These are phyloP conservation scores for Scedosporium aurantiacum DNA, from an alignment of 2,329 filamentous ascomycete species.

Conservation along the genomic window DNA sequence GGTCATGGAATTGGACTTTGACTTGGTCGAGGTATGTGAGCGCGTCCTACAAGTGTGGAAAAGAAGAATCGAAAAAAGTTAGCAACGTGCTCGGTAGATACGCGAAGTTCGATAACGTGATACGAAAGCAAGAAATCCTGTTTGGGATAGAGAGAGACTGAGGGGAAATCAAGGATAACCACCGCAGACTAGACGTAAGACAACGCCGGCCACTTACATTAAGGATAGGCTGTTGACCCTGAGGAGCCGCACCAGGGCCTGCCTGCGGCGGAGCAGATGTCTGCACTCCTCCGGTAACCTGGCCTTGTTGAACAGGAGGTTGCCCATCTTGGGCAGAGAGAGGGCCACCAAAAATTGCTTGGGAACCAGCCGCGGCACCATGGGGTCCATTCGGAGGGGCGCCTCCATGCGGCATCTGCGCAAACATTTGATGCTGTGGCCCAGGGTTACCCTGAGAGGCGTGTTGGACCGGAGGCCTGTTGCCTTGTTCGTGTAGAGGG, in stretches of 20 bases:
- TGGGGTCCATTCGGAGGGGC: constrained; percentile 41
- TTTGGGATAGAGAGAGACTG: too few species aligned
- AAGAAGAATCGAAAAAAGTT: too few species aligned
- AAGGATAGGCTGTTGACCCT: constrained; percentile 32
- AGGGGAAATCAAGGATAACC: too few species aligned
- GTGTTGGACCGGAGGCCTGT: constrained; percentile 39
- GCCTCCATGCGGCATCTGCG: constrained; percentile 38
- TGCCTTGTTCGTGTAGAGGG: constrained; percentile 40
- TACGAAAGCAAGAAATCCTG: too few species aligned
- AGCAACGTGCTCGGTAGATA: too few species aligned
- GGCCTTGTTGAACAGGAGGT: constrained; percentile 47
- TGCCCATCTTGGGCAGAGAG: constrained; percentile 47
- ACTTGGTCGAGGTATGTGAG: constrained; percentile 96
- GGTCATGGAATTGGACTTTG: constrained; percentile 94
- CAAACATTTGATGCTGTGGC: constrained; percentile 46
- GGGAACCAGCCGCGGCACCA: constrained; percentile 47
- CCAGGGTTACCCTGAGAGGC: constrained; percentile 34
- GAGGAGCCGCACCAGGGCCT: constrained; percentile 25
- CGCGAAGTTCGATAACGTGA: too few species aligned
- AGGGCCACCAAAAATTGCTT: constrained; percentile 59
- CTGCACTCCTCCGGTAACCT: constrained; percentile 32
- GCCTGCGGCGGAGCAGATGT: constrained; percentile 35
- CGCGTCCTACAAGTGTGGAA: constrained; percentile 42
- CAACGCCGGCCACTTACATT: constrained; percentile 34
- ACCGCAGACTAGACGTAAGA: background rate